Conservation (phyloP, 2,329 filamentous ascomycete species). For the Nigrograna mackinnonii region DNA sequence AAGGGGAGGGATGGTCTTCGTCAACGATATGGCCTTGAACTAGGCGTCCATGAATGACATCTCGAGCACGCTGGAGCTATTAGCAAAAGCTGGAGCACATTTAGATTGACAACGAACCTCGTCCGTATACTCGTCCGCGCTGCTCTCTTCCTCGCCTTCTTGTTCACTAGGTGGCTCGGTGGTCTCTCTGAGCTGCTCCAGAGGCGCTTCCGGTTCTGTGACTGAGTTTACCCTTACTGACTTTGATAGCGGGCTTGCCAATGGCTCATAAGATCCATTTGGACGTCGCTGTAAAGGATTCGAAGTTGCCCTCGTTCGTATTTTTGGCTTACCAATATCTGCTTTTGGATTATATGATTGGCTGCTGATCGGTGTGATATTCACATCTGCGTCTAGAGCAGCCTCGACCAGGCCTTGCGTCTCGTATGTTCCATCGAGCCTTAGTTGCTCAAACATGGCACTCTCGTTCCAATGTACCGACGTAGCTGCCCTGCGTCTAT, state of each 20-base stretch:
- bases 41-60: slow-evolving; percentile 89
- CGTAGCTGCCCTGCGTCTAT: slow-evolving; percentile 54
- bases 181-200: slow-evolving; percentile 24
- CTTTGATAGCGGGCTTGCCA: slow-evolving; percentile 38
- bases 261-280: slow-evolving; percentile 27
- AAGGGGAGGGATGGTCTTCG: slow-evolving; percentile 84
- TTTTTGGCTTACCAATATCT: slow-evolving; percentile 30
- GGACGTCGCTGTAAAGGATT: slow-evolving; percentile 32
- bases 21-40: slow-evolving; percentile 95
- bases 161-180: slow-evolving; percentile 17
- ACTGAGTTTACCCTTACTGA: slow-evolving; percentile 39
- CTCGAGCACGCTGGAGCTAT: slow-evolving; percentile 65
- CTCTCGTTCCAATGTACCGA: slow-evolving; percentile 71
- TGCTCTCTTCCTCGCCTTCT: slow-evolving; percentile 22
- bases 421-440: slow-evolving; percentile 47
- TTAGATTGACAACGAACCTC: slow-evolving; percentile 53
- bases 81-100: slow-evolving; percentile 9
- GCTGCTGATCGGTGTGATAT: slow-evolving; percentile 32
- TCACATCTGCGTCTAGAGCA: slow-evolving; percentile 36
- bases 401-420: slow-evolving; percentile 32
- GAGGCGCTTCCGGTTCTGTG: slow-evolving; percentile 32
- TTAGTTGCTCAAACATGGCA: slow-evolving; percentile 65
- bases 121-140: slow-evolving; percentile 65
- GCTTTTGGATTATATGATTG: slow-evolving; percentile 25
- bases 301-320: slow-evolving; percentile 22